Evolutionary conservation across 2,329 filamentous ascomycete genomes (phyloP).

Genomic region (Fusarium metavorans): DNA sequence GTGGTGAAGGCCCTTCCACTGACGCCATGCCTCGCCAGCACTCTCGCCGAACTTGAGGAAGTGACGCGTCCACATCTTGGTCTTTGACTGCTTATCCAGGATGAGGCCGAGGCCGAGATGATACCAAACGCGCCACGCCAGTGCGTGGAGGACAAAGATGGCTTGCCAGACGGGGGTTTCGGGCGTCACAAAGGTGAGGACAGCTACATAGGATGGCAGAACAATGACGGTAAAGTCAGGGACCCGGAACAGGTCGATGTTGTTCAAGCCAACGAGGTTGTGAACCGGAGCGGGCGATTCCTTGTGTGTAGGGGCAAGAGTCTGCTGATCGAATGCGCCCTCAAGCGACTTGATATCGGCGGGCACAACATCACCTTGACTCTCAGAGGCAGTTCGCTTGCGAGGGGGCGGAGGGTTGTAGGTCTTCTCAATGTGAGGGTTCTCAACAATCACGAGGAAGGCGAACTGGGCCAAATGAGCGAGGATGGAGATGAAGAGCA

Average conservation of each 20-base stretch:
- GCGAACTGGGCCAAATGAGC: slow-evolving; percentile 95
- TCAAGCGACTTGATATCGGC: slow-evolving; percentile 41
- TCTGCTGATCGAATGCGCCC: slow-evolving; percentile 41
- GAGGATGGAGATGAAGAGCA: slow-evolving; percentile 95
- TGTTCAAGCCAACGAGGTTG: slow-evolving; percentile 83
- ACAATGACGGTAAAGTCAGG: slow-evolving; percentile 86
- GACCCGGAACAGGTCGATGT: slow-evolving; percentile 88
- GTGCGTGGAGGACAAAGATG: slow-evolving; percentile 84
- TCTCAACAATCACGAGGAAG: slow-evolving; percentile 92
- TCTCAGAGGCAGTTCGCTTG: slow-evolving; percentile 59
- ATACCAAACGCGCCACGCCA: slow-evolving; percentile 91
- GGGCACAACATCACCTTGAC: slow-evolving; percentile 46
- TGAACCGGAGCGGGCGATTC: slow-evolving; percentile 76
- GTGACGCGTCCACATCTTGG: slow-evolving; percentile 96
- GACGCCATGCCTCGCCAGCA: slow-evolving; percentile 91
- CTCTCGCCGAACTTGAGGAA: slow-evolving; percentile 97
- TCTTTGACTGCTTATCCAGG: slow-evolving; percentile 85
- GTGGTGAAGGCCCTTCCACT: slow-evolving; percentile 98
- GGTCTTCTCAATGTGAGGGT: slow-evolving; percentile 97
- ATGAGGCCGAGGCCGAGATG: slow-evolving; percentile 88
- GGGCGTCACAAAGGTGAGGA: slow-evolving; percentile 80
- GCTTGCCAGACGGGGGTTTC: slow-evolving; percentile 80
- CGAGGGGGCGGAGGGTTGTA: slow-evolving; percentile 92
- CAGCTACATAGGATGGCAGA: slow-evolving; percentile 79
- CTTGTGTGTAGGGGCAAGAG: slow-evolving; percentile 40